A percentile compares a stretch with the other conserved stretches of the same genome.
phyloP scores from a whole-genome alignment of 257 asterid species.

The Przewalskia tangutica region DNA sequence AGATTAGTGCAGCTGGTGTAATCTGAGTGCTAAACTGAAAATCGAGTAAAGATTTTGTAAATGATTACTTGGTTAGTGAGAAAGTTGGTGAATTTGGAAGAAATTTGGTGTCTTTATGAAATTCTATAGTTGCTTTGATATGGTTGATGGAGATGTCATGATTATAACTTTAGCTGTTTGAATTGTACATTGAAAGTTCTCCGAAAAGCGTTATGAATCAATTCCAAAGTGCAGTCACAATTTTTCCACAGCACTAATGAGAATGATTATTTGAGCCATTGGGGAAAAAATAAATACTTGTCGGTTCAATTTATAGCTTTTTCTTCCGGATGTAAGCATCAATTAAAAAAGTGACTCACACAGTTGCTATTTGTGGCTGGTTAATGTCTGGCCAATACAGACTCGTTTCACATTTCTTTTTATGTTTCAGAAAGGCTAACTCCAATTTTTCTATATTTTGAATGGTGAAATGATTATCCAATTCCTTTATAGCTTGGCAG shows the following conservation, averaged over 20 bases:
- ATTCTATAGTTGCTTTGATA: background rate
- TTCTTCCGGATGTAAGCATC: background rate
- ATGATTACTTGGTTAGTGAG: background rate
- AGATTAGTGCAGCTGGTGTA: constrained; percentile 7
- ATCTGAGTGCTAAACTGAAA: background rate
- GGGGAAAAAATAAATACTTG: background rate
- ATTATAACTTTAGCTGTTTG: background rate
- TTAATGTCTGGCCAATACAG: background rate
- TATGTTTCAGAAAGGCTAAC: background rate
- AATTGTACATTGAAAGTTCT: background rate
- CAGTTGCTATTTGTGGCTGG: background rate
- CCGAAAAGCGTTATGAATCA: background rate
- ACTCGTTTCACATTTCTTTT: background rate
- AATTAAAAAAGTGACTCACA: background rate
- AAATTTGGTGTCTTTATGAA: background rate
- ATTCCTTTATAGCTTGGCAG: background rate
- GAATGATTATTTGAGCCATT: background rate
- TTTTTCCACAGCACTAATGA: background rate
- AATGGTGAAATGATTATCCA: background rate
- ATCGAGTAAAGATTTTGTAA: background rate
- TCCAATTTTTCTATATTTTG: background rate
- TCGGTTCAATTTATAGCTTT: background rate
- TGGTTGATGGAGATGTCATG: background rate
- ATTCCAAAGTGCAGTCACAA: background rate
- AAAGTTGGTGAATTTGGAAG: background rate